Conservation (phyloP, 1,284 basidiomycete genomes). For the Chalciporus sp. region DNA sequence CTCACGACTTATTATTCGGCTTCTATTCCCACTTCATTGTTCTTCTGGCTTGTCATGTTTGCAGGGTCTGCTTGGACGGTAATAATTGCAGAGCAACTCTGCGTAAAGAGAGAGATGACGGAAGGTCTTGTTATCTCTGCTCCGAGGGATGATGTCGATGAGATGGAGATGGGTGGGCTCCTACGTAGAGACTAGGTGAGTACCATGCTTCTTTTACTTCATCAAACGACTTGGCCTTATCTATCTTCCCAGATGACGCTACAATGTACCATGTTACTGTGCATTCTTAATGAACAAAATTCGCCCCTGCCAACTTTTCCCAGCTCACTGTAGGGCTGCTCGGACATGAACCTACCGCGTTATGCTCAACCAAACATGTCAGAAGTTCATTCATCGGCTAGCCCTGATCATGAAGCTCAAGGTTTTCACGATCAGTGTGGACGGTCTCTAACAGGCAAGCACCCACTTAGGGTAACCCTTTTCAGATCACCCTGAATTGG, state of each 20-base stretch:
- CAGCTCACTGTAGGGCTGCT: not conserved
- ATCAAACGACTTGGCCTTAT: conserved; percentile 5
- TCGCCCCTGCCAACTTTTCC: not conserved
- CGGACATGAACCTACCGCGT: conserved; percentile 8
- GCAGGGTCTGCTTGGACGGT: conserved; percentile 77
- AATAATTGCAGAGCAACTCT: conserved; percentile 86
- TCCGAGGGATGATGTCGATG: conserved; percentile 41
- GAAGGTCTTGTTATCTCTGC: conserved; percentile 73
- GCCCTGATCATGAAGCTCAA: conserved; percentile 15
- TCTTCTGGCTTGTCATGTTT: conserved; percentile 84
- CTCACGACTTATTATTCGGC: conserved; percentile 91
- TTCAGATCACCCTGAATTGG: conserved; percentile 12
- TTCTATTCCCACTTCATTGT: conserved; percentile 84
- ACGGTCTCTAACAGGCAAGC: not conserved
- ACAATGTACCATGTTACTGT: conserved; percentile 26
- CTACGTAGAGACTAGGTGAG: conserved; percentile 40
- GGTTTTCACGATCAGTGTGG: conserved; percentile 5
- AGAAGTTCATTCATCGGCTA: conserved; percentile 2
- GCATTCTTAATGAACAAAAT: conserved; percentile 14
- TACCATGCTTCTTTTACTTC: conserved; percentile 10
- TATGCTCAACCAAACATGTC: conserved; percentile 2
- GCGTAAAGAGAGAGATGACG: conserved; percentile 90
- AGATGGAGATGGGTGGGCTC: conserved; percentile 65
- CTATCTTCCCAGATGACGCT: conserved; percentile 15
- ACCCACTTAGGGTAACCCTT: conserved; percentile 2